These are phyloP conservation scores for Pseudocercospora cruenta DNA, from an alignment of 2,329 filamentous ascomycete species.

Conservation along the genomic window DNA sequence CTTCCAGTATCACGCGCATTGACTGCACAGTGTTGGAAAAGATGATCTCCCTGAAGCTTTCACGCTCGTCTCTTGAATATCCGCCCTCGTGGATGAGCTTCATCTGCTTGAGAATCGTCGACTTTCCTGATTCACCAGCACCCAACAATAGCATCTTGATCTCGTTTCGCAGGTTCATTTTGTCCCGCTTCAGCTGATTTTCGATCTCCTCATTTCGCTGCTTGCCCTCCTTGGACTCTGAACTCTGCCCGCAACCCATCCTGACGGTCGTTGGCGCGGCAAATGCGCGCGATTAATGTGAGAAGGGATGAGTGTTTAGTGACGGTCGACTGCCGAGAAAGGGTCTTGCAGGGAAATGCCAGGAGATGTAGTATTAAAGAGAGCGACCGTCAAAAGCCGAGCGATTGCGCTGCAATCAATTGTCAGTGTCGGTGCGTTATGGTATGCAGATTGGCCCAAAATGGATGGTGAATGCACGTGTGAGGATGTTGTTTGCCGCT, in stretches of 20 bases:
- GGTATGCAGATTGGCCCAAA: slow-evolving; percentile 1
- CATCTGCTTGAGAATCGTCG: slow-evolving; percentile 94
- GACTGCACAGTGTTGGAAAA: slow-evolving; percentile 73
- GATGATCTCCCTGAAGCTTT: slow-evolving; percentile 73
- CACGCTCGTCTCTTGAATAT: slow-evolving; percentile 86
- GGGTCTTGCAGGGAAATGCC: neutral
- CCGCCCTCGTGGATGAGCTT: slow-evolving; percentile 99
- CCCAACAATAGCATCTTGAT: slow-evolving; percentile 99
- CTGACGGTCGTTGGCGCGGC: slow-evolving; percentile 54
- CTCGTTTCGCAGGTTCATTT: slow-evolving; percentile 98
- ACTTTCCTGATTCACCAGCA: slow-evolving; percentile 97
- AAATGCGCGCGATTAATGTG: slow-evolving; percentile 16
- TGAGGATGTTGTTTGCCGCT: slow-evolving; percentile 17
- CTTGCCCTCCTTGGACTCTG: slow-evolving; percentile 99
- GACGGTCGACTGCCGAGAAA: neutral
- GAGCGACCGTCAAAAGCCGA: neutral
- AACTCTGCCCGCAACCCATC: slow-evolving; percentile 99
- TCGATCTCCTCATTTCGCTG: slow-evolving; percentile 99
- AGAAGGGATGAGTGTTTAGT: neutral
- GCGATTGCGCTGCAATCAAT: slow-evolving; percentile 7
- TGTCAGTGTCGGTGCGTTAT: slow-evolving; percentile 2
- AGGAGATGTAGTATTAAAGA: neutral
- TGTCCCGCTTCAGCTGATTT: slow-evolving; percentile 97
- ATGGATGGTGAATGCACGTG: slow-evolving; percentile 13
- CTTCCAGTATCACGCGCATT: slow-evolving; percentile 71